Percentiles rank a stretch among this genome's conserved stretches.
Conservation (phyloP, 192 early-diverging fungal species). For the Cladochytrium replicatum region DNA sequence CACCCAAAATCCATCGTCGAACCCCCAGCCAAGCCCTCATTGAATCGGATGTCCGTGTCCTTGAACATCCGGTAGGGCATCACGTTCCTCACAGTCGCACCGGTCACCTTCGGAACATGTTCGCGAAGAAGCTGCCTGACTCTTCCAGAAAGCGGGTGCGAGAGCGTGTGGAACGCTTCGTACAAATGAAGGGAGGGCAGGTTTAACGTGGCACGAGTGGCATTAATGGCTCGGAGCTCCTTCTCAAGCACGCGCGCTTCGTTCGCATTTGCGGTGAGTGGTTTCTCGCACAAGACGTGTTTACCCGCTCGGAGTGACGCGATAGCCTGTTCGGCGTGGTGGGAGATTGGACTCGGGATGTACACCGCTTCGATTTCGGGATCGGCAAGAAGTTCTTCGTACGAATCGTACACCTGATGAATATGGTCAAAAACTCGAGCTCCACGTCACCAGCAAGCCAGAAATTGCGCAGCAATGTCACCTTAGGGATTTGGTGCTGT, state of each 20-base stretch:
- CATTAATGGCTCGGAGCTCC: no score
- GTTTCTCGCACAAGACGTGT: conserved; percentile 45
- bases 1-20: conserved; percentile 18
- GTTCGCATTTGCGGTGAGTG: conserved; percentile 15
- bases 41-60: conserved; percentile 16
- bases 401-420: conserved; percentile 29
- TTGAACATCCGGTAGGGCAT: not conserved
- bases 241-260: conserved; percentile 12
- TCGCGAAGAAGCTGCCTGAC: conserved; percentile 6
- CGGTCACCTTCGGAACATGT: conserved; percentile 1
- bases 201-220: no score
- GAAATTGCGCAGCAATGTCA: no score
- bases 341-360: conserved; percentile 42
- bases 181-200: no score
- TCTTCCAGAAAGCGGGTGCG: conserved; percentile 11
- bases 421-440: no score
- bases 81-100: not conserved
- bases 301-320: conserved; percentile 42
- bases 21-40: conserved; percentile 19
- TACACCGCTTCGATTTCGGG: conserved; percentile 44
- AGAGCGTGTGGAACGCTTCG: conserved; percentile 25
- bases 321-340: conserved; percentile 38
- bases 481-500: conserved; percentile 36
- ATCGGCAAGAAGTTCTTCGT: conserved; percentile 36
- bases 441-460: no score